These are phyloP conservation scores for Calonectria montana DNA, from an alignment of 2,329 filamentous ascomycete genomes.

Conservation along the genomic window DNA sequence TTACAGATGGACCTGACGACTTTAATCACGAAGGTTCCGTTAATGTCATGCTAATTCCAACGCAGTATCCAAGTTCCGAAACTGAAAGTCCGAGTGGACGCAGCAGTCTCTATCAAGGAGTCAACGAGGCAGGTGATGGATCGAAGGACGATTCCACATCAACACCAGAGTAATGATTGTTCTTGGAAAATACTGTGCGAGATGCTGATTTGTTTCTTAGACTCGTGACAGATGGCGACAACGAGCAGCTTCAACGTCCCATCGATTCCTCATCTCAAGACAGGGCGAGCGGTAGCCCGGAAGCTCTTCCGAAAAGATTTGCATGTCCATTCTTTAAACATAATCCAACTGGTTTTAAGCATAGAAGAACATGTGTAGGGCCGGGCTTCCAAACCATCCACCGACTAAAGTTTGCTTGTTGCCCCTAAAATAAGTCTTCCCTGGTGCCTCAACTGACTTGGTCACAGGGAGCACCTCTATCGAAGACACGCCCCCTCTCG, in stretches of 20 bases:
- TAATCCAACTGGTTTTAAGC: not conserved
- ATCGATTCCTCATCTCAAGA: not conserved
- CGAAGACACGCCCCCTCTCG: not conserved
- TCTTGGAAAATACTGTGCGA: not conserved
- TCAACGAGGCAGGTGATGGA: not conserved
- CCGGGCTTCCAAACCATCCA: not conserved
- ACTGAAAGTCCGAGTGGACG: not conserved
- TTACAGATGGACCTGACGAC: not conserved
- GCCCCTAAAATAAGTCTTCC: not conserved
- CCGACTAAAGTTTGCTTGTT: not conserved
- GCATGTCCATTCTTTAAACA: conserved; percentile 1
- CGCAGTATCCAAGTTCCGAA: not conserved
- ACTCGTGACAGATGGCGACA: too few relatives aligned
- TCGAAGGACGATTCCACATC: not conserved
- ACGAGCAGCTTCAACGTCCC: not conserved
- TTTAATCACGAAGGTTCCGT: not conserved
- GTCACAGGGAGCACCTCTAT: not conserved
- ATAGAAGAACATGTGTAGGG: not conserved
- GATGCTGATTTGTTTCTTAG: not conserved
- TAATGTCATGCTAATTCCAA: not conserved
- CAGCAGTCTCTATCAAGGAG: not conserved
- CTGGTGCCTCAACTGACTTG: not conserved
- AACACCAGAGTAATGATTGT: not conserved
- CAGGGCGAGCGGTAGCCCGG: not conserved
- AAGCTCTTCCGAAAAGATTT: not conserved